Evolutionary conservation across 1,284 basidiomycete species (phyloP).

Genomic region (Moesziomyces antarcticus): DNA sequence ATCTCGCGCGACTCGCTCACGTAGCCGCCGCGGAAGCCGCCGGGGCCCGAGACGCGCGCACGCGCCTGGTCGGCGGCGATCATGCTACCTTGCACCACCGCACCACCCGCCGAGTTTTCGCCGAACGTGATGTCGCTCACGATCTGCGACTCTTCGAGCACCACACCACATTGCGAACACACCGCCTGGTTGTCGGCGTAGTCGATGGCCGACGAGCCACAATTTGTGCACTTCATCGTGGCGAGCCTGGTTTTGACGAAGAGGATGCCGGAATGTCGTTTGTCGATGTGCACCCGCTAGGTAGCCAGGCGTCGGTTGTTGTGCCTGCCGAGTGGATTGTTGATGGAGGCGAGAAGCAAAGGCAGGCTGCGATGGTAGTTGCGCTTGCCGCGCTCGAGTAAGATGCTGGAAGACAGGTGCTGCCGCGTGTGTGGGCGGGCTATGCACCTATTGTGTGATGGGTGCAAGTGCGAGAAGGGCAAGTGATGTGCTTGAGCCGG

Average conservation of each 20-base stretch:
- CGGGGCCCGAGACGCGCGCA: conserved; percentile 60
- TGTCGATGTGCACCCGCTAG: not conserved
- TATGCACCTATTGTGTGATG: too few species aligned
- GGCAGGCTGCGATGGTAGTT: too few species aligned
- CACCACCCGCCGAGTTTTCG: conserved; percentile 89
- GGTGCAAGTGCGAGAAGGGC: not conserved
- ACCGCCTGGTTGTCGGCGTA: conserved; percentile 58
- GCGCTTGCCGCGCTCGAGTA: too few species aligned
- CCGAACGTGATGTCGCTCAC: conserved; percentile 93
- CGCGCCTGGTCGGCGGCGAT: conserved; percentile 87
- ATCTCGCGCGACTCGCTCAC: conserved; percentile 75
- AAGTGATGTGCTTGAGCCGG: not conserved
- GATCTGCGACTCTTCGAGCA: conserved; percentile 93
- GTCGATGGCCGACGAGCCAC: conserved; percentile 58
- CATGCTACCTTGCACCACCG: conserved; percentile 93
- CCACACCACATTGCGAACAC: conserved; percentile 69
- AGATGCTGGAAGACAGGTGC: too few species aligned
- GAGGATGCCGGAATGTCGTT: not conserved
- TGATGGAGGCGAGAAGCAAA: too few species aligned
- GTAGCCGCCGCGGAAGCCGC: conserved; percentile 62
- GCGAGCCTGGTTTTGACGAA: not conserved
- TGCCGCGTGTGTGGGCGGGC: too few species aligned
- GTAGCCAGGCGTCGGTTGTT: not conserved
- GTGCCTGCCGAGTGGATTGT: too few species aligned
- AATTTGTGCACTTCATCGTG: conserved; percentile 61